Evolutionary conservation across 768 basidiomycete genomes (phyloP), one percentile per base, ranked within the genome.

Genomic region (Lyophyllum shimeji): DNA sequence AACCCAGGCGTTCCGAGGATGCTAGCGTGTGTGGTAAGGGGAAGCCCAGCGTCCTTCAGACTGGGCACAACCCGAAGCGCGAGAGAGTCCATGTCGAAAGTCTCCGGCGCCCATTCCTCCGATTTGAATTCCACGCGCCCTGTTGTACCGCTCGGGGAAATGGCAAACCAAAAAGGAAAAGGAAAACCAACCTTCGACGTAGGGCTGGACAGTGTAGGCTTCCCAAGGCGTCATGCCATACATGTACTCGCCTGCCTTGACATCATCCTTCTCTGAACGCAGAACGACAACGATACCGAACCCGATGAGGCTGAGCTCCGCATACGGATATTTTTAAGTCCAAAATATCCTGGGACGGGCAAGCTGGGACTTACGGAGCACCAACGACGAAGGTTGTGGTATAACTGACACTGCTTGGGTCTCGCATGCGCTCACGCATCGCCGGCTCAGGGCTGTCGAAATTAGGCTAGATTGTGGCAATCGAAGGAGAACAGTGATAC

Each of bases 251-350:
- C 74, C 74, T 8, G 50, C 55, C 42, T 64, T 58, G 43, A 70
- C 57, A 2, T 56, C 55, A 20, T 61, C 40, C 34, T 61, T 56
- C 34, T 78, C 72, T 0, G 73, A 74, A 11, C 71, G 68, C 18
- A 74, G 20, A 31, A 74, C 74, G 17, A 74, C 59, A 15, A 68
- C 75, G 17, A 76, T 63, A 15, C 74, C 76, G 56, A 64, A 67
- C 11, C 67, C 64, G 7, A 33, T 39, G 1, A 72, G 17, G 6
- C 69, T 75, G n/a, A 23, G 31, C 7, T 37, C 11, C 17, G 33
- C 15, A 17, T 29, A 37, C 13, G 13, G 12, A 12, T 20, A 15
- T 31, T n/a, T n/a, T n/a, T n/a, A n/a, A n/a, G 9, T 42, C 27
- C 29, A 9, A 15, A 9, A 54, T 29, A 9, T 21, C 44, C 7